Conservation (phyloP, 1,139 yeast genomes). For the Blastobotrys raffinosifermentans region DNA sequence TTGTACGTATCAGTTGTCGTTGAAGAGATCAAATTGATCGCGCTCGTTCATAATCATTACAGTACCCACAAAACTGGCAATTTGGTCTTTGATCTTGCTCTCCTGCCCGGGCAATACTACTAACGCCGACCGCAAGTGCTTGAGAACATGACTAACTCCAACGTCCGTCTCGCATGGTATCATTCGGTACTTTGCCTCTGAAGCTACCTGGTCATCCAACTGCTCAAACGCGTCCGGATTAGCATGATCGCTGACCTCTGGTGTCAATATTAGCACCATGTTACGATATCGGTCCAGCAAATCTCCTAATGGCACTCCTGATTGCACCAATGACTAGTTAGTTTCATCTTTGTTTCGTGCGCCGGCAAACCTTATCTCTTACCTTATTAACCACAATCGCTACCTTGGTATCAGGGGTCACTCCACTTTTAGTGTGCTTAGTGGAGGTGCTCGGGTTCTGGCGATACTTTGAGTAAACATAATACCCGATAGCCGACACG, state of each 20-base stretch:
- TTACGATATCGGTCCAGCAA: conserved; percentile 22
- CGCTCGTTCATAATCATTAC: no score
- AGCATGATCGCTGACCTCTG: conserved; percentile 17
- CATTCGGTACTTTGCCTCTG: conserved; percentile 20
- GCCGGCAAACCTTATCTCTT: conserved; percentile 2
- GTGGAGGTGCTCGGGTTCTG: conserved; percentile 1
- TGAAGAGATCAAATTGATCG: no score
- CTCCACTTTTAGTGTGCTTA: background rate
- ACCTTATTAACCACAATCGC: conserved; percentile 20
- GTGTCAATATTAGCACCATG: conserved; percentile 24
- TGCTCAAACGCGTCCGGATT: conserved; percentile 11
- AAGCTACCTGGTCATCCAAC: conserved; percentile 19
- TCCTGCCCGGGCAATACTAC: conserved; percentile 26
- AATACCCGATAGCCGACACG: conserved; percentile 9
- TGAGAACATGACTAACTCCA: conserved; percentile 29
- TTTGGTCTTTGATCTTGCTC: conserved; percentile 14
- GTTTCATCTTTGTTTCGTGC: background rate
- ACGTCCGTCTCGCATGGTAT: conserved; percentile 29
- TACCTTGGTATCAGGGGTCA: conserved; percentile 12
- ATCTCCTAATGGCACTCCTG: conserved; percentile 22
- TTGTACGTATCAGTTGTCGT: no score
- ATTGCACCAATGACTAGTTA: conserved; percentile 14
- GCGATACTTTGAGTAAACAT: conserved; percentile 5
- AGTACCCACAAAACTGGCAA: conserved; percentile 25
- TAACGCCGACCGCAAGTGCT: conserved; percentile 28